Percentiles rank a stretch among this genome's conserved stretches.
Conservation (phyloP, 148 eudicot genomes). For the Chenopodium quinoa region DNA sequence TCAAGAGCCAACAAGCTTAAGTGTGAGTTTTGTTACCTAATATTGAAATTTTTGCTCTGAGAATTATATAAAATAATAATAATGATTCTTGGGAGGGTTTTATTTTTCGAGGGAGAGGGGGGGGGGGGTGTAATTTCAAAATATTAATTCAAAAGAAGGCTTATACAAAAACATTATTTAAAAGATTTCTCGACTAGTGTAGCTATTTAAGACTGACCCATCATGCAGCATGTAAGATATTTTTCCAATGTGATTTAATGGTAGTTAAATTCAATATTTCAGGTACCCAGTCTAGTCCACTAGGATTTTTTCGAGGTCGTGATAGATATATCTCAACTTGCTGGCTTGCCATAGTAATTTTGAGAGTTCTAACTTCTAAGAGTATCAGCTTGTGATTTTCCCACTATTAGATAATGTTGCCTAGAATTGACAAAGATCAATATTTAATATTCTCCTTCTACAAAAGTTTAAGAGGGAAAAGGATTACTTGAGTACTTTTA, state of each 20-base stretch:
- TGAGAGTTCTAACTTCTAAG: background rate
- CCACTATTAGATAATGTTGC: background rate
- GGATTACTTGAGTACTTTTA: constrained; percentile 63
- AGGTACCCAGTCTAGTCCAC: background rate
- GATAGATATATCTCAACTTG: background rate
- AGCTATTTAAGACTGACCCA: background rate
- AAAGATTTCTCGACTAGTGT: background rate
- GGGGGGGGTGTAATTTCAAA: background rate
- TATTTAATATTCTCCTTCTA: background rate
- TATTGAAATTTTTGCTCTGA: background rate
- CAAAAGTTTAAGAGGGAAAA: background rate
- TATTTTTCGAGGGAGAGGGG: too few relatives aligned
- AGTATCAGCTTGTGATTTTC: background rate
- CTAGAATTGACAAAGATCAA: background rate
- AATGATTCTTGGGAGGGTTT: background rate
- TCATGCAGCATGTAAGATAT: background rate
- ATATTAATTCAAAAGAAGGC: background rate
- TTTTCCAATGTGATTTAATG: background rate
- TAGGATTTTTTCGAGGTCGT: background rate
- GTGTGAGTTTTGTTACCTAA: background rate
- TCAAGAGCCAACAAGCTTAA: constrained; percentile 1
- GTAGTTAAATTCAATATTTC: background rate
- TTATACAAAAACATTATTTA: background rate
- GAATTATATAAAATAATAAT: background rate
- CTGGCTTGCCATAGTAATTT: background rate